Conservation (phyloP, 2,329 filamentous ascomycete genomes). For the Botrytis byssoidea region DNA sequence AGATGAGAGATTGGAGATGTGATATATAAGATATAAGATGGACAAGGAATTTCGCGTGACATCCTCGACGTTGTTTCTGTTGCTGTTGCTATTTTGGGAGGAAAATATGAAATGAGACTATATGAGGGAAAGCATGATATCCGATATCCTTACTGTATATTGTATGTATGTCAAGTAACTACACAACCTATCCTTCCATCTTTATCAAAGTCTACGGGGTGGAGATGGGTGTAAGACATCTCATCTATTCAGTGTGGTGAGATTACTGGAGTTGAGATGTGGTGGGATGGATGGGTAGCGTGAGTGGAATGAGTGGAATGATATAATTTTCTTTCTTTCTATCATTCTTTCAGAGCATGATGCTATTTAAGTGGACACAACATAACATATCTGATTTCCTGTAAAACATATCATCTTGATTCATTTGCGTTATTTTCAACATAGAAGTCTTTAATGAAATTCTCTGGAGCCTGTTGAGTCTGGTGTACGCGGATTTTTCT, state of each 20-base stretch:
- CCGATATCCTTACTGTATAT: not conserved
- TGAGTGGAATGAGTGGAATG: not conserved
- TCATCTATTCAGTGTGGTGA: not conserved
- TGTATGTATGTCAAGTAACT: not conserved
- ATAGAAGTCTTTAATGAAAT: not conserved
- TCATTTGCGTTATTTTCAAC: not conserved
- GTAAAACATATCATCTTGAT: not conserved
- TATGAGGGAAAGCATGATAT: not conserved
- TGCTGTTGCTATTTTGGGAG: too few relatives aligned
- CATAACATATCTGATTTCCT: too few relatives aligned
- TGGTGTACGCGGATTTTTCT: not conserved
- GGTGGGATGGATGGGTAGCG: not conserved
- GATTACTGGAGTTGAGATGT: not conserved
- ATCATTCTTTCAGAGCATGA: not conserved
- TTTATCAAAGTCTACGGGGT: fast-evolving
- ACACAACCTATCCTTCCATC: not conserved
- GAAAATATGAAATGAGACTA: not conserved
- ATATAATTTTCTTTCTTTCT: not conserved
- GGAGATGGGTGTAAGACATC: not conserved
- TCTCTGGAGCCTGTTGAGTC: fast-evolving
- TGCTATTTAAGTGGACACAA: not conserved
- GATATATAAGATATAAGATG: not conserved
- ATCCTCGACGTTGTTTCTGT: too few relatives aligned
- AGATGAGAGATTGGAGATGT: not conserved
- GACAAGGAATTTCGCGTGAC: fast-evolving